phyloP scores from a whole-genome alignment of 1,139 yeast genomes.

The Yamadazyma spencermartinsiae region DNA sequence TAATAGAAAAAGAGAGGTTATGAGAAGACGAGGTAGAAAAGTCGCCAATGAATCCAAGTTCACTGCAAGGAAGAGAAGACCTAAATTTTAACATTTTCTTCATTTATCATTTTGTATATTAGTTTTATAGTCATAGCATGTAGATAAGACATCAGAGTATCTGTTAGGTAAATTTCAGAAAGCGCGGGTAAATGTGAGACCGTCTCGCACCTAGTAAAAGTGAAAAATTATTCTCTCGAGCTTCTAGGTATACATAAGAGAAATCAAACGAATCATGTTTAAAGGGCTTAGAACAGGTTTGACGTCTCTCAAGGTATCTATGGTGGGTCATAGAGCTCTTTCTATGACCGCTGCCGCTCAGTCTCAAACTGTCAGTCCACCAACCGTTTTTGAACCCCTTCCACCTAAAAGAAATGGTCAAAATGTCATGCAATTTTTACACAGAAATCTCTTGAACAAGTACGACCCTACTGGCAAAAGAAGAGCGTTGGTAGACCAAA shows the following conservation, averaged over 20 bases:
- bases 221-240: conserved; percentile 8
- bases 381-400: conserved; percentile 54
- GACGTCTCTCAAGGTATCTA: conserved; percentile 5
- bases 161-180: neutral
- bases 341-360: neutral
- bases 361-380: conserved; percentile 20
- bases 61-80: conserved; percentile 90
- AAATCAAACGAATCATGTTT: conserved; percentile 5
- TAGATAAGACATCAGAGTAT: neutral
- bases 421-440: conserved; percentile 47
- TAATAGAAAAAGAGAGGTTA: conserved; percentile 86
- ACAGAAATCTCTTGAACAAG: conserved; percentile 49
- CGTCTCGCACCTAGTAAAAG: neutral
- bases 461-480: conserved; percentile 78
- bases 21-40: conserved; percentile 85
- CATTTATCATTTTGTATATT: conserved; percentile 5
- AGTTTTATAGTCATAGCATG: conserved; percentile 4
- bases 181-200: conserved; percentile 1
- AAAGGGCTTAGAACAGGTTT: conserved; percentile 7
- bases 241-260: neutral
- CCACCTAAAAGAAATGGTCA: conserved; percentile 53
- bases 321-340: conserved; percentile 5
- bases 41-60: conserved; percentile 91
- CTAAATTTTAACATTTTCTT: conserved; percentile 55
- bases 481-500: conserved; percentile 55